phyloP scores from a whole-genome alignment of 306 rosid species.

The Citrullus colocynthis region DNA sequence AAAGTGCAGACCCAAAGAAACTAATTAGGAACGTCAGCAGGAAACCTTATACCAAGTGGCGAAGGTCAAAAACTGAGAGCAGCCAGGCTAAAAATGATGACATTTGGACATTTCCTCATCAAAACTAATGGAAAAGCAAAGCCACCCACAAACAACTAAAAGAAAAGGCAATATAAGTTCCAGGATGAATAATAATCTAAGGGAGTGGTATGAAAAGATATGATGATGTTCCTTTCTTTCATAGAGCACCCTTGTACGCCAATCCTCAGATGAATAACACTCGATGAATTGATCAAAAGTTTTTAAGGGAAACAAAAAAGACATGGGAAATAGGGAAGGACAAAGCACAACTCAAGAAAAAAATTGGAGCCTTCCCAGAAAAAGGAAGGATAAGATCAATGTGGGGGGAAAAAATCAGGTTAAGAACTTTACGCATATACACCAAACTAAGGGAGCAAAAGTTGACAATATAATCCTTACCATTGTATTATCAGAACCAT shows the following conservation, averaged over 20 bases:
- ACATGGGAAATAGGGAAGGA: not conserved
- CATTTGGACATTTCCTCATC: not conserved
- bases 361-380: not conserved
- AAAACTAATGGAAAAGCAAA: not conserved
- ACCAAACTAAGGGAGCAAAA: not conserved
- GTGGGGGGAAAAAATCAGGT: not conserved
- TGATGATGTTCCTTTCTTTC: not conserved
- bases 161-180: not conserved
- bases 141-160: not conserved
- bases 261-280: not conserved
- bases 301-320: not conserved
- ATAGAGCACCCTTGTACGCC: not conserved
- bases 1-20: not conserved
- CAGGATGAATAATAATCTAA: not conserved
- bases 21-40: not conserved
- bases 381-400: not conserved
- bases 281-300: not conserved
- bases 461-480: not conserved
- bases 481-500: constrained; percentile 23
- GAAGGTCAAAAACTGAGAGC: not conserved
- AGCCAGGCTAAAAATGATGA: not conserved
- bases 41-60: not conserved
- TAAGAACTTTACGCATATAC: not conserved
- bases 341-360: not conserved
- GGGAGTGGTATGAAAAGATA: not conserved